Evolutionary conservation across 164 flowering plant genomes (phyloP).

Genomic region (Santalum album): DNA sequence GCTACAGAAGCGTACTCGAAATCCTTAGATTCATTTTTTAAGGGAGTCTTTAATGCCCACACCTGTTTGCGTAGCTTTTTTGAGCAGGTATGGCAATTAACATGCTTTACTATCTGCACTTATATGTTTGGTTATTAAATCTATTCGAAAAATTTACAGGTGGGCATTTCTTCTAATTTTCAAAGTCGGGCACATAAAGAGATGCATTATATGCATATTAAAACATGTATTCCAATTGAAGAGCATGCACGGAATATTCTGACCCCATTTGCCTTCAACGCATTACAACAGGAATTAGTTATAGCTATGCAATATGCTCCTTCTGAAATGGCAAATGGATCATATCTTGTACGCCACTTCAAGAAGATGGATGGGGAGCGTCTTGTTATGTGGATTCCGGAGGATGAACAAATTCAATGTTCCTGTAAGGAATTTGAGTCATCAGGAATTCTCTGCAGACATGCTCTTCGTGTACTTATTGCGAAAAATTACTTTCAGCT

Average conservation of each 20-base stretch:
- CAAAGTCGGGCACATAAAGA: slow-evolving; percentile 28
- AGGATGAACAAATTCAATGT: slow-evolving; percentile 51
- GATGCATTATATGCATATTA: slow-evolving; percentile 26
- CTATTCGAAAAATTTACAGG: slow-evolving; percentile 22
- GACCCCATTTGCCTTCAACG: slow-evolving; percentile 58
- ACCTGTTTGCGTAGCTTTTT: slow-evolving; percentile 47
- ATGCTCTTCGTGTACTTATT: slow-evolving; percentile 45
- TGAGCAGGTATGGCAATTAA: slow-evolving; percentile 39
- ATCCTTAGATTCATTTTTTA: slow-evolving; percentile 39
- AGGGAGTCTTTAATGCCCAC: slow-evolving; percentile 35
- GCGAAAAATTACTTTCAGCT: slow-evolving; percentile 57
- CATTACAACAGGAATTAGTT: slow-evolving; percentile 47
- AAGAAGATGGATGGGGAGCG: slow-evolving; percentile 50
- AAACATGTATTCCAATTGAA: slow-evolving; percentile 57
- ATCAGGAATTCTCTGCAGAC: slow-evolving; percentile 61
- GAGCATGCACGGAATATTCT: slow-evolving; percentile 53
- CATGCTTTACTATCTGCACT: background rate
- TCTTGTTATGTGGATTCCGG: slow-evolving; percentile 46
- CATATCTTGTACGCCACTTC: slow-evolving; percentile 46
- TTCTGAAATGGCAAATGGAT: slow-evolving; percentile 48
- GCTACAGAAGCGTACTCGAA: slow-evolving; percentile 27
- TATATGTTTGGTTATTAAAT: background rate
- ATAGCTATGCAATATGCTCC: slow-evolving; percentile 52
- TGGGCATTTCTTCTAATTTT: slow-evolving; percentile 26
- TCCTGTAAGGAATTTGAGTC: slow-evolving; percentile 64